Percentiles rank a stretch among this genome's conserved stretches.
phyloP scores from a whole-genome alignment of 2,329 filamentous ascomycete genomes.

The Fusarium austroafricanum region DNA sequence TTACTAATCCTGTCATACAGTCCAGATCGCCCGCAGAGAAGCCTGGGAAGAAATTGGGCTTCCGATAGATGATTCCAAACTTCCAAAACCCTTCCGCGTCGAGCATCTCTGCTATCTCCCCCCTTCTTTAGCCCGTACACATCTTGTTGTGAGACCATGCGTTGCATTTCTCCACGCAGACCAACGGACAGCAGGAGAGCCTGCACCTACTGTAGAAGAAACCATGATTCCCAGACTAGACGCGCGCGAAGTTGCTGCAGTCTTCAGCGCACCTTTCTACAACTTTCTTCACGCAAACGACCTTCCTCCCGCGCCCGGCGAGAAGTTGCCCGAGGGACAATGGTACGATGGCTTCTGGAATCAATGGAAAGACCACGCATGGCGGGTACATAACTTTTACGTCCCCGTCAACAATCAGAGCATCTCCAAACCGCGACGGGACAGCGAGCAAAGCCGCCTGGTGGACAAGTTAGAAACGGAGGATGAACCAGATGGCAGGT shows the following conservation, averaged over 20 bases:
- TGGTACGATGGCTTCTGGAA: slow-evolving; percentile 93
- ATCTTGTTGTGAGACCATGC: slow-evolving; percentile 79
- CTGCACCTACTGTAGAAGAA: slow-evolving; percentile 68
- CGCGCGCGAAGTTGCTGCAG: slow-evolving; percentile 90
- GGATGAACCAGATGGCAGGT: slow-evolving; percentile 65
- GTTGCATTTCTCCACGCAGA: slow-evolving; percentile 80
- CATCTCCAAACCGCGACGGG: slow-evolving; percentile 69
- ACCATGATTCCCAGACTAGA: slow-evolving; percentile 83
- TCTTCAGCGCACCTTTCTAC: slow-evolving; percentile 90
- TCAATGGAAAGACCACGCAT: slow-evolving; percentile 80
- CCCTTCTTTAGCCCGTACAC: slow-evolving; percentile 77
- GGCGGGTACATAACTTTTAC: slow-evolving; percentile 92
- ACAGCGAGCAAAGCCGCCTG: slow-evolving; percentile 57
- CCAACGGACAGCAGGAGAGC: slow-evolving; percentile 52
- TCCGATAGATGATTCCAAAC: slow-evolving; percentile 73
- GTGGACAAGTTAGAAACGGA: slow-evolving; percentile 60
- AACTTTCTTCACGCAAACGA: slow-evolving; percentile 78
- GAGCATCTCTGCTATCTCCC: slow-evolving; percentile 91
- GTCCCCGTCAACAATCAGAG: slow-evolving; percentile 80
- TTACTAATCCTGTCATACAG: slow-evolving; percentile 52
- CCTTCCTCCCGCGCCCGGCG: slow-evolving; percentile 57
- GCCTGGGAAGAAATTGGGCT: slow-evolving; percentile 94
- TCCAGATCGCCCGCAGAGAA: slow-evolving; percentile 88
- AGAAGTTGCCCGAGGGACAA: slow-evolving; percentile 62
- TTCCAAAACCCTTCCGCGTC: slow-evolving; percentile 82